Conservation (phyloP, 2,329 filamentous ascomycete species). For the Cladosporium sp. region DNA sequence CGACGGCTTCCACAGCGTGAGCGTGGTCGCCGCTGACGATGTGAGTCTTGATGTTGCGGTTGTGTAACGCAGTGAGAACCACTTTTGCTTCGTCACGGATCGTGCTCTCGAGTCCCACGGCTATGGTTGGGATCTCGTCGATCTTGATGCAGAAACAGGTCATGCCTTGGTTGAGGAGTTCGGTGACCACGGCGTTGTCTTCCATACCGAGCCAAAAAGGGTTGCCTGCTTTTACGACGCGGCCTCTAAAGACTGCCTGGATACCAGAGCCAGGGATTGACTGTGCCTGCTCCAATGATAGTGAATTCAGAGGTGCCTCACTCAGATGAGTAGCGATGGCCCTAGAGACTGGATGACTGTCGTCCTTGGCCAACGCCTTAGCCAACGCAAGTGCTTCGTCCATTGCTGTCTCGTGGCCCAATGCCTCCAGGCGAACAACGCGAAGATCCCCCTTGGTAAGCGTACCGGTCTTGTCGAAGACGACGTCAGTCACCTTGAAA, state of each 20-base stretch:
- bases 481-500: constrained; percentile 62
- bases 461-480: constrained; percentile 82
- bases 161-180: constrained; percentile 44
- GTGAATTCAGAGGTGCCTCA: not conserved
- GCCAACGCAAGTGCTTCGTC: constrained; percentile 17
- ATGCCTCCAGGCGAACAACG: constrained; percentile 38
- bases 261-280: constrained; percentile 48
- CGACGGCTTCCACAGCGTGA: constrained; percentile 51
- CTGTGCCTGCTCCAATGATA: constrained; percentile 30
- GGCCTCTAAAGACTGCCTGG: constrained; percentile 37
- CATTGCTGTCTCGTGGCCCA: constrained; percentile 9
- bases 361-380: constrained; percentile 21
- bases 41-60: constrained; percentile 52
- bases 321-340: constrained; percentile 33
- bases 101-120: constrained; percentile 53
- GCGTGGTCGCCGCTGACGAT: constrained; percentile 60
- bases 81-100: constrained; percentile 52
- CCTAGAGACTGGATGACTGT: constrained; percentile 32
- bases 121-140: constrained; percentile 42
- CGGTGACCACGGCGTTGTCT: constrained; percentile 32
- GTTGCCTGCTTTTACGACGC: constrained; percentile 47
- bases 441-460: constrained; percentile 60
- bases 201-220: constrained; percentile 48
- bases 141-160: constrained; percentile 61
- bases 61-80: constrained; percentile 53